Evolutionary conservation across 2,329 filamentous ascomycete species (phyloP).

Genomic region (Westerdykella sp.): DNA sequence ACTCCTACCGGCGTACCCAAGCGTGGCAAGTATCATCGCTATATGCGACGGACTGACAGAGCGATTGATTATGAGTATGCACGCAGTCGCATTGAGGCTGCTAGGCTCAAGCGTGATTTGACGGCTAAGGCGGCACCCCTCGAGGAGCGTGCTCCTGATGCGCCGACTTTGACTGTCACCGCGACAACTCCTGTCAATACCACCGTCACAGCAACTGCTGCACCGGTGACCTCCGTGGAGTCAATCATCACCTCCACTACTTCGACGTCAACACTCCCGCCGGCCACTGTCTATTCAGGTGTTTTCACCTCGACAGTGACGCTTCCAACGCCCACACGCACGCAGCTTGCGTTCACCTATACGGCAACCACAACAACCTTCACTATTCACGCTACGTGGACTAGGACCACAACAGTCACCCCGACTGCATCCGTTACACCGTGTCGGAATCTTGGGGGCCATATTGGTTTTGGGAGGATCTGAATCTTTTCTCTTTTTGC

Average conservation of each 20-base stretch:
- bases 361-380: slow-evolving; percentile 25
- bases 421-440: slow-evolving; percentile 30
- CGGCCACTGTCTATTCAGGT: slow-evolving; percentile 33
- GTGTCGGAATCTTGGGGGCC: slow-evolving; percentile 31
- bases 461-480: slow-evolving; percentile 13
- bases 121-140: slow-evolving; percentile 13
- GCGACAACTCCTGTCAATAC: slow-evolving; percentile 22
- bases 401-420: slow-evolving; percentile 30
- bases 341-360: slow-evolving; percentile 17
- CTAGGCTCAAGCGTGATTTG: slow-evolving; percentile 25
- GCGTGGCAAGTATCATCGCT: slow-evolving; percentile 14
- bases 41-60: slow-evolving; percentile 21
- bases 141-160: slow-evolving; percentile 33
- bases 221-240: slow-evolving; percentile 25
- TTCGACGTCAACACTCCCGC: slow-evolving; percentile 26
- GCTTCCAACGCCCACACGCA: slow-evolving; percentile 33
- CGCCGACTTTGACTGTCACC: slow-evolving; percentile 30
- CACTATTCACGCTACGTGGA: slow-evolving; percentile 31
- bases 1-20: slow-evolving; percentile 20
- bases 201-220: slow-evolving; percentile 26
- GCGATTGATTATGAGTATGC: slow-evolving; percentile 30
- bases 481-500: not conserved
- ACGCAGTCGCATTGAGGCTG: slow-evolving; percentile 30
- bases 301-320: slow-evolving; percentile 29
- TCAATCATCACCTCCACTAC: slow-evolving; percentile 17